Base-by-base conservation (phyloP, 1,284 basidiomycete species). In the Wallemia hederae region DNA sequence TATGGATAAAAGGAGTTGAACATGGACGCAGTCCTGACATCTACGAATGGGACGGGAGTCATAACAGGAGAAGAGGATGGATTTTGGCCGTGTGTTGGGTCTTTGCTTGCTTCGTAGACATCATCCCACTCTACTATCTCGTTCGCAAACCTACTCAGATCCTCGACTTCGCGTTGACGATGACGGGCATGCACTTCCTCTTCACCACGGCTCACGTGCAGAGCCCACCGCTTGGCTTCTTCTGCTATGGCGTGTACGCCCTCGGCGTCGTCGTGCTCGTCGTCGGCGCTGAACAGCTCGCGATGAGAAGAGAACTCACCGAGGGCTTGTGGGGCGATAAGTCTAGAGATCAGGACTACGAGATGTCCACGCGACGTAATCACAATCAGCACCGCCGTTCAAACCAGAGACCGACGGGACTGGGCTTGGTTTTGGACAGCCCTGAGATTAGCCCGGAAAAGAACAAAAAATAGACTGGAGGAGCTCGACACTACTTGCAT, bases 181-280 rank as follows among this genome's bases (percentile, higher is more conserved):
- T 97, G 60, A 74, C 85, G 60, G 82, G 94, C 74, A 82, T 84
- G 67, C 90, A 98, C 71, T 73, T 94, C 59, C 80, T 96, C 60
- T 73, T 96, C 61, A 91, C 90, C 57, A 88, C 85, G 19, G 92
- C 90, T 71, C 94, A 91, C 71, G 80, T 89, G 1, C 79, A 81
- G 58, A 77, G 82, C 3, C 75, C 97, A 67, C 92, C 94, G 1
- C 83, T 84, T 0, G 88, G 85, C 2, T 68, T 87, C 57, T 96
- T 89, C 75, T 92, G 84, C 73, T 96, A 88, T 84, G 67, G 80
- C 60, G 76, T 90, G 58, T 76, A 91, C 71, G 70, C 78, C 17
- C 70, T 75, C n/a, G 82, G 86, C 58, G 77, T 85, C 1, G 74
- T 79, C 14, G 68, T 83, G 25, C 86, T 82, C 66, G 78, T 97